Evolutionary conservation across 2,329 filamentous ascomycete species (phyloP), one percentile per base, ranked within the genome.

Genomic region (Colletotrichum truncatum): DNA sequence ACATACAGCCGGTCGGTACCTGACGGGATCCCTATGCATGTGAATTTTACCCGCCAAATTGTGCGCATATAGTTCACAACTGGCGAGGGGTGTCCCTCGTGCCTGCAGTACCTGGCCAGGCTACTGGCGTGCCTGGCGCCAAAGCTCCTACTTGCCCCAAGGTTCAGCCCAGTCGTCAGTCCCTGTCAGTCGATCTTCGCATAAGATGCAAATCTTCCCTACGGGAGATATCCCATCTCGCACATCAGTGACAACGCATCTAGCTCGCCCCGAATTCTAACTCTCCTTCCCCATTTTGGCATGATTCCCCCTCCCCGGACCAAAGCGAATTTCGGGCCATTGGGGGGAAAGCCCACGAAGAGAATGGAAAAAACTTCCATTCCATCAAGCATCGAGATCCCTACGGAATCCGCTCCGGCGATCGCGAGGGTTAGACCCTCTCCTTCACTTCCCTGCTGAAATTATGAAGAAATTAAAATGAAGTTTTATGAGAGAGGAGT

Each of bases 241-340:
- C 62, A 66, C 58, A 66, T 65, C 49, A 62, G 41, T 65, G 57
- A 65, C 63, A 66, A 55, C 63, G 63, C 63, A 66, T 63, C 63
- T 63, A 63, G 57, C 57, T 62, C 58, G 43, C 51, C 28, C 51
- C 43, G 41, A 41, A 62, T 57, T 43, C 41, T 57, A 34, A 62
- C 41, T 43, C 18, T 57, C 28, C 51, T 28, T 66, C 12, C 51
- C 63, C 63, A 25, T 39, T 60, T 36, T 38, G 63, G 58, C 49
- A 51, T 56, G 28, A 43, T 49, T 41, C 41, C 41, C 28, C n/a
- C 26, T 26, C 26, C n/a, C 45, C 26, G 23, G 14, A n/a, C 6
- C 46, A 32, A 49, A 28, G 46, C 46, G 46, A 46, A 26, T 32
- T 49, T 32, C 28, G 46, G 46, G 46, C 28, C 46, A 26, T 34